phyloP scores from a whole-genome alignment of 2,329 filamentous ascomycete genomes.

The Helotiales sp. region DNA sequence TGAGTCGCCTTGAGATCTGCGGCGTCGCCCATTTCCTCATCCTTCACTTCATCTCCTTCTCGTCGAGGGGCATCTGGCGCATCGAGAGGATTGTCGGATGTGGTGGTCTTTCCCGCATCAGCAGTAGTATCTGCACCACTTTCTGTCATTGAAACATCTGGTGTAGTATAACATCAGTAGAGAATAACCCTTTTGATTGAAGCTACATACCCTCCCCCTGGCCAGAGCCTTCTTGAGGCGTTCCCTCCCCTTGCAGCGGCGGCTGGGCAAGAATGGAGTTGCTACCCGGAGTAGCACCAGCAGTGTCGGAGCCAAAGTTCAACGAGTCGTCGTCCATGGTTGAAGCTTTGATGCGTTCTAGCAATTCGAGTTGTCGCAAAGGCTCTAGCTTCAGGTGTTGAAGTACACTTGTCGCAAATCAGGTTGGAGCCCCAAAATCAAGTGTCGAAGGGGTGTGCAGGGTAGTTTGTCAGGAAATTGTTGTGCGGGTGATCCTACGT shows the following conservation, averaged over 20 bases:
- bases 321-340: slow-evolving; percentile 60
- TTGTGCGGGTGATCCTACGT: neutral
- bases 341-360: slow-evolving; percentile 11
- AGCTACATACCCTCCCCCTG: slow-evolving; percentile 47
- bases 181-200: slow-evolving; percentile 4
- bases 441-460: neutral
- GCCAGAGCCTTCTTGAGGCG: slow-evolving; percentile 23
- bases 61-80: slow-evolving; percentile 64
- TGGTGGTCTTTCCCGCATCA: slow-evolving; percentile 53
- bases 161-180: slow-evolving; percentile 6
- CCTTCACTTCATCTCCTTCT: slow-evolving; percentile 63
- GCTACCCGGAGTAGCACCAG: slow-evolving; percentile 55
- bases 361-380: slow-evolving; percentile 35
- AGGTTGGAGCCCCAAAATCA: neutral
- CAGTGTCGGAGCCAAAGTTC: slow-evolving; percentile 58
- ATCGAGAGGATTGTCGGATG: slow-evolving; percentile 68
- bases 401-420: slow-evolving; percentile 12
- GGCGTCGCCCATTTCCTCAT: slow-evolving; percentile 79
- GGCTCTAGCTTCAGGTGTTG: slow-evolving; percentile 1
- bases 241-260: slow-evolving; percentile 47
- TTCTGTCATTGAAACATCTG: slow-evolving; percentile 67
- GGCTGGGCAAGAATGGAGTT: slow-evolving; percentile 58
- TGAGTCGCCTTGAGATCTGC: slow-evolving; percentile 50
- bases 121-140: slow-evolving; percentile 36
- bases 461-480: neutral